phyloP scores from a whole-genome alignment of 441 rosid genomes.

The Populus hybrid region DNA sequence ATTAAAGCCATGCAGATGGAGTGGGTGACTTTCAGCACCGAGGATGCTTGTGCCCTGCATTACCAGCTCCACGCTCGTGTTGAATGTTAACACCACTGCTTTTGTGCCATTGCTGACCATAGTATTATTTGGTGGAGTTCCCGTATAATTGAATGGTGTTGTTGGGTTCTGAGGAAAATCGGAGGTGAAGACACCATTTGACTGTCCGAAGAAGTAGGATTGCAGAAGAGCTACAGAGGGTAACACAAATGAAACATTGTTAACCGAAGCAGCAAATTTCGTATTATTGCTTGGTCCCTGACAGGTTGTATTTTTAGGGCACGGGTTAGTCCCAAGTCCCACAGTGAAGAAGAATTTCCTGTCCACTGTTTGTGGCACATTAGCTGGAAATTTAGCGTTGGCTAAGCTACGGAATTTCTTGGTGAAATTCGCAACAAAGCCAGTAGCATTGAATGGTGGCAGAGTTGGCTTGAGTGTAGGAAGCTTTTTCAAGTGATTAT shows the following conservation, averaged over 20 bases:
- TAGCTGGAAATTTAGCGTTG: conserved; percentile 47
- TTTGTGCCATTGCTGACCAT: conserved; percentile 48
- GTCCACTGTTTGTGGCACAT: conserved; percentile 54
- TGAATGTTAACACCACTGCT: conserved; percentile 43
- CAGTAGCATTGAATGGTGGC: conserved; percentile 47
- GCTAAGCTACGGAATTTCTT: conserved; percentile 53
- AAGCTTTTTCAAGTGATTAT: conserved; percentile 11
- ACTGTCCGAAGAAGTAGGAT: conserved; percentile 36
- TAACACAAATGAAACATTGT: conserved; percentile 53
- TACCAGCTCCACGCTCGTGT: conserved; percentile 61
- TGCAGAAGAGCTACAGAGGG: conserved; percentile 52
- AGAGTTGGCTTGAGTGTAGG: conserved; percentile 37
- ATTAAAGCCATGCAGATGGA: conserved; percentile 71
- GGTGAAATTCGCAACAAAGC: conserved; percentile 42
- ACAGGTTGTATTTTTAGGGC: conserved; percentile 59
- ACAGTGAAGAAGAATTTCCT: conserved; percentile 50
- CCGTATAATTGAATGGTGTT: conserved; percentile 57
- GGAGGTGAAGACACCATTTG: conserved; percentile 40
- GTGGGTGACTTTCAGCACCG: conserved; percentile 72
- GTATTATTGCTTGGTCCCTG: conserved; percentile 59
- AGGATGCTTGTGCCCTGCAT: conserved; percentile 68
- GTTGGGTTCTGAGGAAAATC: conserved; percentile 57
- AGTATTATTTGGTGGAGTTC: conserved; percentile 60
- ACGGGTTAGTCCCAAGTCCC: conserved; percentile 57
- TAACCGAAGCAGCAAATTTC: conserved; percentile 59